These are phyloP conservation scores for Cladosporium sphaerospermum DNA, from an alignment of 2,329 filamentous ascomycete species.

Conservation along the genomic window DNA sequence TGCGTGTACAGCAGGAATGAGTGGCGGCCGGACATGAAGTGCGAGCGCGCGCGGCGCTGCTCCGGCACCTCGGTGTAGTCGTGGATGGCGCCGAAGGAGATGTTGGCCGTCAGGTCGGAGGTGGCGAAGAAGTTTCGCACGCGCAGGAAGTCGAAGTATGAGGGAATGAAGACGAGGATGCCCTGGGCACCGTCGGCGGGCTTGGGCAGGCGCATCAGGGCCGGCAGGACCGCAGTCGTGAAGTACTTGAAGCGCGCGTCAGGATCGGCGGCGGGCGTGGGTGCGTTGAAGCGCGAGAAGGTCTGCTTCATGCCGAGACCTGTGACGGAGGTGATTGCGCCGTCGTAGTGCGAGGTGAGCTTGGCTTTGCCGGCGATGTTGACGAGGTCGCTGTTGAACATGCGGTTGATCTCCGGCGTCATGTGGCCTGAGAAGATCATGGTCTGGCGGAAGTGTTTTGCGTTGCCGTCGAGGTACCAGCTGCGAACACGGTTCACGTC, in stretches of 20 bases:
- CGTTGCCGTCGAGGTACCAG: slow-evolving; percentile 90
- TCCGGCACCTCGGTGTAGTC: slow-evolving; percentile 80
- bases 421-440: slow-evolving; percentile 75
- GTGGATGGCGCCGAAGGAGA: slow-evolving; percentile 74
- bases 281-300: slow-evolving; percentile 76
- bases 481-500: slow-evolving; percentile 85
- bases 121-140: slow-evolving; percentile 88
- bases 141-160: slow-evolving; percentile 90
- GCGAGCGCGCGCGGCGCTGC: slow-evolving; percentile 74
- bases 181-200: slow-evolving; percentile 51
- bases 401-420: slow-evolving; percentile 77
- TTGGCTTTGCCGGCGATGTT: slow-evolving; percentile 79
- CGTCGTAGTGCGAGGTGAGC: slow-evolving; percentile 58
- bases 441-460: slow-evolving; percentile 76
- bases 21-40: slow-evolving; percentile 79
- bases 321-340: slow-evolving; percentile 50
- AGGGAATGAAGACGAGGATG: slow-evolving; percentile 82
- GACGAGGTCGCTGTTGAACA: slow-evolving; percentile 68
- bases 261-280: slow-evolving; percentile 67
- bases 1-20: slow-evolving; percentile 85
- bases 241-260: slow-evolving; percentile 91
- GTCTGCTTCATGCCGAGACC: slow-evolving; percentile 73
- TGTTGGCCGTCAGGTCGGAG: slow-evolving; percentile 48
- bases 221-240: slow-evolving; percentile 70
- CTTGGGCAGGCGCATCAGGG: slow-evolving; percentile 62